Base-by-base conservation (phyloP, 495 filamentous ascomycete genomes). In the Penicillium argentinense region DNA sequence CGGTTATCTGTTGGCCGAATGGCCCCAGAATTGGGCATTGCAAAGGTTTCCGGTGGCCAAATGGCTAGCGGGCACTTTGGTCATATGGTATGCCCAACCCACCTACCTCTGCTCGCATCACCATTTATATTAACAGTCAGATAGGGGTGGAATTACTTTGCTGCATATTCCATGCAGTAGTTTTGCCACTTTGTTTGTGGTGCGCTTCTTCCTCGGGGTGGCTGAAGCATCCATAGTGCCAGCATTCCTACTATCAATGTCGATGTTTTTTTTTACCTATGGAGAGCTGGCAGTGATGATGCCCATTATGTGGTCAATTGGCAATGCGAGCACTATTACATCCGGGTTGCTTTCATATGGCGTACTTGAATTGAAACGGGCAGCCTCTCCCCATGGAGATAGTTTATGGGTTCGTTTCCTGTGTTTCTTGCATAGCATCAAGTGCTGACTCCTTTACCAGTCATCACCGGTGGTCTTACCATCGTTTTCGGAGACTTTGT, bases 401-500 rank as follows among this genome's bases (percentile, higher is more conserved):
- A 64, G 62, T 63, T 71, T 28, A 71, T 72, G 69, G 60, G 66
- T 52, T 14, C 23, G 34, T 17, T 25, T 28, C 19, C 2, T 5
- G 9, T 7, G 2, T 9, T 23, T 9, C 9, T 18, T 4, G 18
- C 5, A 9, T 9, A 23, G 9, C 9, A 2, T 7, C 11, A 5
- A 4, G 9, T 16, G 22, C 26, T 50, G 25, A 50, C 22, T 12
- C 39, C n/a, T 12, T 6, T 14, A 21, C 14, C 33, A 52, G 49
- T 52, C 56, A 66, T 72, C 5, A 80, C 77, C 43, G 77, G 76
- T 17, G 59, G 73, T 28, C 62, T 80, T 26, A 79, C 75, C 3
- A 58, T 75, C 26, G 43, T 74, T 16, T 79, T 75, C 42, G 79
- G 77, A 17, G 28, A 76, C 22, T 69, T 76, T 13, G 66, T 73